Evolutionary conservation across 495 filamentous ascomycete genomes (phyloP).

Genomic region (Penicillium silybi): DNA sequence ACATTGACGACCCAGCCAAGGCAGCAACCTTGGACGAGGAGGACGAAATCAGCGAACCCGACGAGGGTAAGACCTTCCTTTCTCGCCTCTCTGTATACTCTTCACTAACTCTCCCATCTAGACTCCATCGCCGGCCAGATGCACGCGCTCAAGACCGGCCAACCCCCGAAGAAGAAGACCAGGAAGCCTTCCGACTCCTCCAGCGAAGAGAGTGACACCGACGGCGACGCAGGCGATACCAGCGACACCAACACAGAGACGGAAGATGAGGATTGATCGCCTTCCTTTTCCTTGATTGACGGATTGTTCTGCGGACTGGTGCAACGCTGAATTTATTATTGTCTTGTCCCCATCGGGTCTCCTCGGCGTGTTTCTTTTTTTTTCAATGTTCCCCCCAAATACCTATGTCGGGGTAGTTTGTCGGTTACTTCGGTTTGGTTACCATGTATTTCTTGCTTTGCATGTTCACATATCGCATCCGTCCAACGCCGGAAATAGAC

Average conservation of each 20-base stretch:
- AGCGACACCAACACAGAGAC: slow-evolving; percentile 81
- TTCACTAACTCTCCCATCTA: slow-evolving; percentile 39
- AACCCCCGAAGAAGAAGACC: slow-evolving; percentile 55
- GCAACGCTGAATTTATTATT: slow-evolving; percentile 14
- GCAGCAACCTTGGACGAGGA: slow-evolving; percentile 68
- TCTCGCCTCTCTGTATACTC: not conserved
- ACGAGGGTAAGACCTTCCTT: slow-evolving; percentile 70
- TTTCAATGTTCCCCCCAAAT: not conserved
- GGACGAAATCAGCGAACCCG: slow-evolving; percentile 95
- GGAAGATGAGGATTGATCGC: slow-evolving; percentile 53
- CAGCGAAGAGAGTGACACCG: slow-evolving; percentile 85
- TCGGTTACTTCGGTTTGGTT: no score
- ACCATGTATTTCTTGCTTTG: slow-evolving; percentile 1
- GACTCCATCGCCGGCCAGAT: slow-evolving; percentile 95
- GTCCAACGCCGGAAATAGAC: slow-evolving; percentile 14
- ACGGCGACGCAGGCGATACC: slow-evolving; percentile 72
- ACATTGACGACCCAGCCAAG: slow-evolving; percentile 87
- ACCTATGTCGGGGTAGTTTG: not conserved
- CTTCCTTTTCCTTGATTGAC: slow-evolving; percentile 19
- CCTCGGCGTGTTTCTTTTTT: slow-evolving; percentile 6
- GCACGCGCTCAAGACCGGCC: slow-evolving; percentile 76
- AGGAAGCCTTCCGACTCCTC: slow-evolving; percentile 55
- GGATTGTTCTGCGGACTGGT: slow-evolving; percentile 22
- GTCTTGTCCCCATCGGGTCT: slow-evolving; percentile 11
- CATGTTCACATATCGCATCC: slow-evolving; percentile 14